Evolutionary conservation across 2,329 filamentous ascomycete genomes (phyloP).

Genomic region (Rhytidhysteron rufulum): DNA sequence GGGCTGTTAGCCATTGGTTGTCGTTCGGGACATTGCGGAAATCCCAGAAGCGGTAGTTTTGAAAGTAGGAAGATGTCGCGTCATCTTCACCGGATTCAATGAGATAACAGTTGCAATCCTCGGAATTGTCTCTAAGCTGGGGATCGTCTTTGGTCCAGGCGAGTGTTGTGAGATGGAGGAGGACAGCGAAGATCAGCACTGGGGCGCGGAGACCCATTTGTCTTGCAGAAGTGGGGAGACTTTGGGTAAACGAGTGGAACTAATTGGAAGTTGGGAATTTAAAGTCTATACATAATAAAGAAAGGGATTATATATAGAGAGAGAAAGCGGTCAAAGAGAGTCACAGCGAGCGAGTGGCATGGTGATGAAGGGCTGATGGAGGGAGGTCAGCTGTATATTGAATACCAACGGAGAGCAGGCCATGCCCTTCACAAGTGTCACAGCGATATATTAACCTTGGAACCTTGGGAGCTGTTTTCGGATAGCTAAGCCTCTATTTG

Average conservation of each 20-base stretch:
- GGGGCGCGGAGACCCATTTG: neutral
- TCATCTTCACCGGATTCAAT: constrained; percentile 40
- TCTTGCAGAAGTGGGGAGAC: neutral
- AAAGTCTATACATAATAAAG: no score
- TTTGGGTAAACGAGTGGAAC: neutral
- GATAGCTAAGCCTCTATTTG: no score
- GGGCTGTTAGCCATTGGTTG: constrained; percentile 18
- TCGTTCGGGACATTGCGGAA: constrained; percentile 42
- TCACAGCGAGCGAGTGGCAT: no score
- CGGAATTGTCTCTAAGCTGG: constrained; percentile 28
- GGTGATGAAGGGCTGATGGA: no score
- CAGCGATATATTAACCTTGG: no score
- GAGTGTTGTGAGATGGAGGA: constrained; percentile 17
- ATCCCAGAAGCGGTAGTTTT: constrained; percentile 51
- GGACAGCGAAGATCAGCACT: constrained; percentile 19
- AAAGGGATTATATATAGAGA: no score
- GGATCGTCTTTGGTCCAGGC: constrained; percentile 24
- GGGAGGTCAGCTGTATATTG: no score
- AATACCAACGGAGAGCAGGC: no score
- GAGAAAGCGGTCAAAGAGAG: no score
- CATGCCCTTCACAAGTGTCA: no score
- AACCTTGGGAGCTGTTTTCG: no score
- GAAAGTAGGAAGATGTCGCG: constrained; percentile 42
- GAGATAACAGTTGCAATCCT: constrained; percentile 46
- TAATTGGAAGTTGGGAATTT: no score